Evolutionary conservation across 345 rosid genomes (phyloP), one percentile per base, ranked within the genome.

Genomic region (Gossypium thurberi): DNA sequence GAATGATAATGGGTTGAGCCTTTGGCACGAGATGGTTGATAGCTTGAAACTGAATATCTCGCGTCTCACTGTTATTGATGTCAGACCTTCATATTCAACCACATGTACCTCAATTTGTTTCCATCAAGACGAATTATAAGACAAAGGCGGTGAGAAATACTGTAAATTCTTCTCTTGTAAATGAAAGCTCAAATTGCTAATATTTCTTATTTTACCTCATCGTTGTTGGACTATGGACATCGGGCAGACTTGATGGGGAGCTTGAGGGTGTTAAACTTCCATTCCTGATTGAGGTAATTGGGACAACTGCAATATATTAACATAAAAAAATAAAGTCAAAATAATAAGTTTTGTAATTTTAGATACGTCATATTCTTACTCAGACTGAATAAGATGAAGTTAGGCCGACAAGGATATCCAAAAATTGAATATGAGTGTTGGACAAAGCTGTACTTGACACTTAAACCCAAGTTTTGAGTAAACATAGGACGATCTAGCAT

Each of bases 31-130:
- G 6, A 33, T 4, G 37, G 37, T 33, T 81, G 86, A 58, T 48
- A 58, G 15, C 74, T 69, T 33, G 86, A 81, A 50, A 79, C 80
- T 20, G 44, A 8, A 65, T 77, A 84, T 81, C 81, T 7, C 79
- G 81, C 1, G 81, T 75, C 84, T 76, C 15, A 79, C 82, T 3
- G 84, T 74, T 0, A 58, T 78, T 52, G 78, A 75, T 12, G 79
- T 79, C 40, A 81, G 59, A 44, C 84, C 86, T 46, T 76, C 21
- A 50, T 76, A 81, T 2, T 9, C 74, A 51, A 60, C 64, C 14
- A 51, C 64, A 0, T 10, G 7, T 33, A 33, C 7, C 7, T 33
- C 40, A 33, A 33, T 7, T 5, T 33, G 40, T 33, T 33, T 33
- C 40, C 40, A 33, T 33, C 40, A 33, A 33, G 40, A 4, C 6